Conservation (phyloP, 257 asterid species). For the Anisodus acutangulus region DNA sequence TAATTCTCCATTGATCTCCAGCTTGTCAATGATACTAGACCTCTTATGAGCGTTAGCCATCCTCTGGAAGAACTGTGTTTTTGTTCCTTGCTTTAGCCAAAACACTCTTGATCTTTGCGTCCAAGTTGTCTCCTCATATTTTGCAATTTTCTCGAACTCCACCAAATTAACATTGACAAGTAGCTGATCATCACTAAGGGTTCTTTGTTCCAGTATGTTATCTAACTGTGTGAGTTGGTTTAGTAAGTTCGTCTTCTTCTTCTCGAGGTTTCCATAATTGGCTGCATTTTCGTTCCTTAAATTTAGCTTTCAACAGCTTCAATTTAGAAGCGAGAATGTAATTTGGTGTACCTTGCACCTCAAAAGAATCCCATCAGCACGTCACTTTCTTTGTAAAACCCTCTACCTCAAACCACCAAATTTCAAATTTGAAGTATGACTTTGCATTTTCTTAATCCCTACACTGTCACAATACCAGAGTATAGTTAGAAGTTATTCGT, state of each 20-base stretch:
- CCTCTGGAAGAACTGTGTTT: neutral
- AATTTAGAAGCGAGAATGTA: too few species aligned
- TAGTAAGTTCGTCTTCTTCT: neutral
- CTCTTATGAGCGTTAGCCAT: neutral
- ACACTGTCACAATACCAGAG: neutral
- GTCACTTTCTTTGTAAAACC: neutral
- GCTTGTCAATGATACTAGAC: neutral
- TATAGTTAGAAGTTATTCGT: neutral
- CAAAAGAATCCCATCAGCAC: neutral
- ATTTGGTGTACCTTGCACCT: too few species aligned
- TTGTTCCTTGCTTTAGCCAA: neutral
- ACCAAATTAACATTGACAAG: neutral
- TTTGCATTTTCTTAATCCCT: neutral
- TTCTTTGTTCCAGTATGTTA: neutral
- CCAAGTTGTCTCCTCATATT: constrained; percentile 18
- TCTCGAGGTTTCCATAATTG: neutral
- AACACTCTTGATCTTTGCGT: neutral
- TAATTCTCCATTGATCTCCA: neutral
- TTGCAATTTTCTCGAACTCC: neutral
- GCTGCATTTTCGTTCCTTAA: neutral
- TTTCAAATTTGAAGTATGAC: neutral
- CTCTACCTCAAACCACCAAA: neutral
- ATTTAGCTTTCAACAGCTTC: neutral
- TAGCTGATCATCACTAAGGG: neutral
- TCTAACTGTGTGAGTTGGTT: constrained; percentile 8